Percentiles rank a stretch among this genome's conserved stretches.
phyloP scores from a whole-genome alignment of 208 protist genomes.

The Wallacemonas rigidus region DNA sequence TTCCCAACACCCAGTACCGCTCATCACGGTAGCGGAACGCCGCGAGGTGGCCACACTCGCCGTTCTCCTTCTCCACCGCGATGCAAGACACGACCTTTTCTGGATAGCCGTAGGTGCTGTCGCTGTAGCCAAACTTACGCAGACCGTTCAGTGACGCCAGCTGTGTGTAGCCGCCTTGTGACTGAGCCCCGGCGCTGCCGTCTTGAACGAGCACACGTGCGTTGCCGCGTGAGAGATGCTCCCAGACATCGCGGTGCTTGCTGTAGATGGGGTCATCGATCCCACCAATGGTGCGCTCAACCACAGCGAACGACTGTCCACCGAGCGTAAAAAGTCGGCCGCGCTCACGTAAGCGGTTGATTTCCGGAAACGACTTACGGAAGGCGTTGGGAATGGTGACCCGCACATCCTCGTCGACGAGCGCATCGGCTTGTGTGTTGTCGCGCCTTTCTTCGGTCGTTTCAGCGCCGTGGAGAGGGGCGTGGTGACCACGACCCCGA shows the following conservation, averaged over 20 bases:
- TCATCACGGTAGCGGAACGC: slow-evolving; percentile 33
- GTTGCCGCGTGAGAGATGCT: slow-evolving; percentile 58
- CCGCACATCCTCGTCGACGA: slow-evolving; percentile 15
- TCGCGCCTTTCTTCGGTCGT: neutral
- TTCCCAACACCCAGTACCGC: slow-evolving; percentile 61
- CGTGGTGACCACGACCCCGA: neutral
- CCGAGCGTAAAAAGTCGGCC: slow-evolving; percentile 31
- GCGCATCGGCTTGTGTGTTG: neutral
- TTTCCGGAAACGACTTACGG: slow-evolving; percentile 13
- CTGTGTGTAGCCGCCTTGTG: slow-evolving; percentile 16
- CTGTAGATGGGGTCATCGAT: slow-evolving; percentile 57
- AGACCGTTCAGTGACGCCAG: slow-evolving; percentile 54
- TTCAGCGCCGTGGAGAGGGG: too few species aligned
- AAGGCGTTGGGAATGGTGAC: slow-evolving; percentile 30
- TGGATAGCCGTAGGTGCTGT: slow-evolving; percentile 31
- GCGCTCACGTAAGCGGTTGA: slow-evolving; percentile 27
- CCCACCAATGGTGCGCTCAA: slow-evolving; percentile 61
- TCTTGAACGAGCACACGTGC: slow-evolving; percentile 36
- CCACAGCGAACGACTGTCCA: slow-evolving; percentile 33
- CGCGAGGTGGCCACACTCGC: slow-evolving; percentile 54
- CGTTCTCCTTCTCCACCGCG: slow-evolving; percentile 56
- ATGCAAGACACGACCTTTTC: slow-evolving; percentile 33
- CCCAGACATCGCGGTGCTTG: slow-evolving; percentile 52
- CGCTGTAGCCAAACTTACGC: slow-evolving; percentile 64
- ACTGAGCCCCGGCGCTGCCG: neutral